Base-by-base conservation (phyloP, 1,139 yeast genomes). In the Lodderomyces oxycetoniae region DNA sequence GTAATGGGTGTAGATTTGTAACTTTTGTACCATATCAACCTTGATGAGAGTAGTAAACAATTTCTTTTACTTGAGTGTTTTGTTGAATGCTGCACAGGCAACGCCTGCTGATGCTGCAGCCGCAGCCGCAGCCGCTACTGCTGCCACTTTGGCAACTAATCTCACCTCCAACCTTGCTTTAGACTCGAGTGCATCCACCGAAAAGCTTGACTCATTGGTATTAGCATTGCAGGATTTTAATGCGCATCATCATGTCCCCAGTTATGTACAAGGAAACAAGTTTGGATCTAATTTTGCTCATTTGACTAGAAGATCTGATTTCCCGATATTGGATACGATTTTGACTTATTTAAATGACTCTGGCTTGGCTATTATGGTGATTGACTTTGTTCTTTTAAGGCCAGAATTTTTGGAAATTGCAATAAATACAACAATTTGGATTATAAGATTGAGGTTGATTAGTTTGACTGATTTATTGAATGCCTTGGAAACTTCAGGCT, bases 401-500 rank as follows among this genome's bases (percentile, higher is more conserved):
- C 61, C 58, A 11, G 47, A 46, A 10, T 47, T 61, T 31, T 41
- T 57, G 28, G 50, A 55, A 26, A 37, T 51, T 22, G 48, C 53
- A 4, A 46, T 50, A 13, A 45, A 54, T 17, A 53, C 55, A 2
- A 48, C 57, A 1, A 48, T 56, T 15, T 49, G 47, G 36, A 41
- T 51, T n/a, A 44, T 57, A 35, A 48, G 38, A 34, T 38, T 44
- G 11, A 50, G 50, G 11, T 43, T 51, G 38, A 45, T 52, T 24
- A 50, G 56, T 37, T 43, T 57, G 38, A 40, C 54, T 16, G 57
- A 57, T 36, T 44, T 60, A 22, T 46, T 59, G 25, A 44, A 41
- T 39, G 59, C 63, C 3, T 47, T 58, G 32, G 49, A 57, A 28
- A 52, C 54, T 32, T 60, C 65, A 2, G 58, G 60, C 2, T 49